Base-by-base conservation (phyloP, 2,329 filamentous ascomycete species). In the Fusarium caatingaense region DNA sequence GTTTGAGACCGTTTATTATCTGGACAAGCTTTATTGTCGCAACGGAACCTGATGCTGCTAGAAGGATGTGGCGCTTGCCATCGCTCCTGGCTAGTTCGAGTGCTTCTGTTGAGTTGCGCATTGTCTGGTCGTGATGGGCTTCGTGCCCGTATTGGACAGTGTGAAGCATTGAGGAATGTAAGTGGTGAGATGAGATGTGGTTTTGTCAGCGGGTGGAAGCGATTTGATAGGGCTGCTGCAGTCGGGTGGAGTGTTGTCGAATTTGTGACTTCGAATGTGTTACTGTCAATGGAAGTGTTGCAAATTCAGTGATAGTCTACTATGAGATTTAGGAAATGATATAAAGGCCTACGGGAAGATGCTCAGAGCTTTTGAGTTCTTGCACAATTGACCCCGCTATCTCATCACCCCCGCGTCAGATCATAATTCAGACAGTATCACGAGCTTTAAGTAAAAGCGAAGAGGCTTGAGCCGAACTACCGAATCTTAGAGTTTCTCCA, bases 21-120 rank as follows among this genome's bases (percentile, higher is more conserved):
- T 87, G 83, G 3, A 89, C 89, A 5, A 93, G 82, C 77, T 98
- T 98, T 76, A 97, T 97, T 9, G 92, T 93, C 16, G 94, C 94
- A n/a, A 97, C 93, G 1, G 92, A 85, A 28, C 83, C 82, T 9
- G 76, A 78, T 8, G 81, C 81, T 0, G 83, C 82, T 8, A 84
- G 76, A 2, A 84, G 74, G 15, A 84, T 73, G 56, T 84, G 83
- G 15, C 72, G 74, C 63, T 83, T 84, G 66, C 79, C 79, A 53
- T 84, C 82, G 30, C 64, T 64, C 20, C 77, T 73, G 6, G 79
- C 73, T 20, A 70, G 63, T 5, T 79, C 76, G 18, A 83, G 79
- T 1, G 69, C 73, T 46, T 76, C 75, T 0, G 80, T 78, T 9
- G 77, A 73, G 37, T 71, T 74, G 20, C 74, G 74, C 46, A 67